A percentile compares a stretch with the other conserved stretches of the same genome.
Conservation (phyloP, 306 rosid species). For the Acacia melanoxylon region DNA sequence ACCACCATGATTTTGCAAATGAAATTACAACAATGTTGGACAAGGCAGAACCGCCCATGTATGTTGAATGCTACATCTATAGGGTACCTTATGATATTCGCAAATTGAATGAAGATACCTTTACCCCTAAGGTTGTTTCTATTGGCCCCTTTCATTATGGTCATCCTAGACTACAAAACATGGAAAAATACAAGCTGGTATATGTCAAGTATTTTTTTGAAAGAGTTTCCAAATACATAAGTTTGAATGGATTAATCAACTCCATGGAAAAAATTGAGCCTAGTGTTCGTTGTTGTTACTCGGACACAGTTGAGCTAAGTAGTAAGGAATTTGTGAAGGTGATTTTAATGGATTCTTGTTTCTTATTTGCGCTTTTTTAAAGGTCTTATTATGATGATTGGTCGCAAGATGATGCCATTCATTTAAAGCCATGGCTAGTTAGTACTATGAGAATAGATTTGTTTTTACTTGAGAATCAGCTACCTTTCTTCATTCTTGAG, state of each 20-base stretch:
- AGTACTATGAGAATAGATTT: neutral
- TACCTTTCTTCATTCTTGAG: neutral
- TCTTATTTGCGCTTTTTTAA: conserved; percentile 1
- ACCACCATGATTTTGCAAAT: neutral
- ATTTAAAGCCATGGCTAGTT: conserved; percentile 18
- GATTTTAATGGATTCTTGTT: neutral
- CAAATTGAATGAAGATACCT: too few species aligned
- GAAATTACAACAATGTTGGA: neutral
- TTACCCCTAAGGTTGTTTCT: too few species aligned
- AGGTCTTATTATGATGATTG: neutral
- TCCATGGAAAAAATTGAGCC: neutral
- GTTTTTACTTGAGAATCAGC: neutral
- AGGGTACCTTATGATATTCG: conserved; percentile 5
- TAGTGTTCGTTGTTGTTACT: neutral
- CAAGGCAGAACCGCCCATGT: neutral
- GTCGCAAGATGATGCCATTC: neutral
- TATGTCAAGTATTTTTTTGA: conserved; percentile 10
- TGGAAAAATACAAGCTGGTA: neutral
- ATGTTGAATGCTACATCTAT: conserved; percentile 25
- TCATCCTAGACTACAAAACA: too few species aligned
- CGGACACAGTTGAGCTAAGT: neutral
- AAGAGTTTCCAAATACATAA: neutral
- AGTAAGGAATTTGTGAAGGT: neutral
- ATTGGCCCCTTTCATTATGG: too few species aligned
- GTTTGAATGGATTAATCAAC: neutral